phyloP scores from a whole-genome alignment of 306 rosid species.

The Acacia crassicarpa region DNA sequence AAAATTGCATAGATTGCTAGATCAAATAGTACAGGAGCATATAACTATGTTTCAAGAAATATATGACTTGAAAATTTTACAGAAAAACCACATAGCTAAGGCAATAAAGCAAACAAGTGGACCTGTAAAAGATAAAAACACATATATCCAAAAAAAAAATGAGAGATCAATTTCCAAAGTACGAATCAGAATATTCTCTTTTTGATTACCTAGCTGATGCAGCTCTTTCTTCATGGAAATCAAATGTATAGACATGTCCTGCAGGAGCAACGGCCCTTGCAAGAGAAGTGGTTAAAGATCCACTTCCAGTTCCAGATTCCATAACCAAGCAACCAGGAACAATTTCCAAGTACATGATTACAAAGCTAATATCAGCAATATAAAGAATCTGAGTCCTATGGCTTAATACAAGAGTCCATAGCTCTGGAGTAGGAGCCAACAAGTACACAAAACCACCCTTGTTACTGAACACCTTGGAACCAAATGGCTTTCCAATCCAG shows the following conservation, averaged over 20 bases:
- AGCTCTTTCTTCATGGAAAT: constrained; percentile 90
- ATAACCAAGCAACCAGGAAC: constrained; percentile 85
- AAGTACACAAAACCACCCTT: constrained; percentile 79
- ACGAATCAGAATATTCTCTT: background rate
- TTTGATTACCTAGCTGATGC: constrained; percentile 74
- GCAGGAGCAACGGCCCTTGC: constrained; percentile 77
- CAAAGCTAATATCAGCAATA: constrained; percentile 83
- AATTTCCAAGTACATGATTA: constrained; percentile 74
- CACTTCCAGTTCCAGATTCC: constrained; percentile 94
- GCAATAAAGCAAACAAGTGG: background rate
- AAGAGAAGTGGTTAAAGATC: constrained; percentile 87
- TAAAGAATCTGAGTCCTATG: constrained; percentile 93
- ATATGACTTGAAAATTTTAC: background rate
- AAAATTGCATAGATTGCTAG: background rate
- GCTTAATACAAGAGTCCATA: constrained; percentile 86
- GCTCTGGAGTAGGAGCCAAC: constrained; percentile 86
- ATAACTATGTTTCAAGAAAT: background rate
- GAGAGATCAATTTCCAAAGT: background rate
- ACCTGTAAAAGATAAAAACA: constrained; percentile 5
- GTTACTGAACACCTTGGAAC: constrained; percentile 75
- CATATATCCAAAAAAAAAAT: constrained; percentile 1
- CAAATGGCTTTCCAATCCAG: constrained; percentile 90
- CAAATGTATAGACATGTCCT: constrained; percentile 80
- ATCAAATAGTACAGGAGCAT: constrained; percentile 2
- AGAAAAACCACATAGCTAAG: background rate